phyloP scores from a whole-genome alignment of 495 filamentous ascomycete species.

The Gamarada debralockiae region DNA sequence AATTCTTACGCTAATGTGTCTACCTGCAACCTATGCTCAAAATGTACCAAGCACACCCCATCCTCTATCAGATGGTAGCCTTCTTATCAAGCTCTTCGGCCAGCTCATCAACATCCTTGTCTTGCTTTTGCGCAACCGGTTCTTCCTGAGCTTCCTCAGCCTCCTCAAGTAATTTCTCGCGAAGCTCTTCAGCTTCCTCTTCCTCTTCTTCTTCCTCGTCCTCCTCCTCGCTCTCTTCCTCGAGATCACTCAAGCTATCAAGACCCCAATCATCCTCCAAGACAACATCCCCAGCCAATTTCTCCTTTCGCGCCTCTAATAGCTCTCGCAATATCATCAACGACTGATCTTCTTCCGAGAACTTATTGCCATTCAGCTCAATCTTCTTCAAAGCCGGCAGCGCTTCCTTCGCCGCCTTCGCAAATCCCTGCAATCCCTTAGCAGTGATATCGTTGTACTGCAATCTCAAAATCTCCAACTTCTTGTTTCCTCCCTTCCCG shows the following conservation, averaged over 20 bases:
- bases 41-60: neutral
- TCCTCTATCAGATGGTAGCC: conserved; percentile 28
- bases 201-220: conserved; percentile 70
- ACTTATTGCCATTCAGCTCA: conserved; percentile 95
- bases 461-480: conserved; percentile 73
- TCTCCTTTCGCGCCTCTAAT: conserved; percentile 56
- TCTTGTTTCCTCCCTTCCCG: conserved; percentile 66
- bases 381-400: conserved; percentile 75
- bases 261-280: conserved; percentile 75
- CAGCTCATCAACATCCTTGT: conserved; percentile 76
- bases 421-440: conserved; percentile 64
- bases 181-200: conserved; percentile 56
- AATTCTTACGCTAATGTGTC: too few relatives aligned
- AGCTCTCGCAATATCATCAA: conserved; percentile 46
- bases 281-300: conserved; percentile 52
- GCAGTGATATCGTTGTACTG: conserved; percentile 94
- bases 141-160: conserved; percentile 70
- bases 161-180: conserved; percentile 63
- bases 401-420: conserved; percentile 55
- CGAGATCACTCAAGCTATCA: conserved; percentile 79
- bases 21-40: neutral
- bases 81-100: conserved; percentile 72
- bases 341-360: conserved; percentile 75
- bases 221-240: conserved; percentile 66
- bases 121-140: conserved; percentile 66